Percentiles rank a stretch among this genome's conserved stretches.
Conservation (phyloP, 208 protist species). For the Trypanosoma caninum region DNA sequence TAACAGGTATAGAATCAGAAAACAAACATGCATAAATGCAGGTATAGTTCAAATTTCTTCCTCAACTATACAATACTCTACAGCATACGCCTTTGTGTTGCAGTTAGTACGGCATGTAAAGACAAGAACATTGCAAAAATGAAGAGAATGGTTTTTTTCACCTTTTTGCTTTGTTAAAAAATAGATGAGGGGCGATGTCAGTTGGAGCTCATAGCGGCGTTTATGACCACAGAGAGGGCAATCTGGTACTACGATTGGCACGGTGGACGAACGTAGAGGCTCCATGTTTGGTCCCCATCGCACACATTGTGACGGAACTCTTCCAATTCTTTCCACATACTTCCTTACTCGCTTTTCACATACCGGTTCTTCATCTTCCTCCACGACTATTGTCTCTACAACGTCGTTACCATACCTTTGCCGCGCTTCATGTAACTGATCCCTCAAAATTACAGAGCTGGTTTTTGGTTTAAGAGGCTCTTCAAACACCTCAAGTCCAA, state of each 20-base stretch:
- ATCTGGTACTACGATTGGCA: slow-evolving; percentile 32
- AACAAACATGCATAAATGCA: background rate
- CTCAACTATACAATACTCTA: slow-evolving; percentile 72
- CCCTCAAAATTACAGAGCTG: slow-evolving; percentile 23
- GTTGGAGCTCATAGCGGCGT: slow-evolving; percentile 77
- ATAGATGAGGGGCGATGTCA: slow-evolving; percentile 78
- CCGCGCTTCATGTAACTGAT: slow-evolving; percentile 49
- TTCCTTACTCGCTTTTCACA: slow-evolving; percentile 61
- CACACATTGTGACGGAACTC: slow-evolving; percentile 75
- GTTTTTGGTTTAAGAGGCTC: slow-evolving; percentile 46
- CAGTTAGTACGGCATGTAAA: slow-evolving; percentile 76
- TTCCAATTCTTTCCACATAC: slow-evolving; percentile 74
- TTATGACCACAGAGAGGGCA: slow-evolving; percentile 55
- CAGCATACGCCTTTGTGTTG: slow-evolving; percentile 43
- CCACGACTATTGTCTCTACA: slow-evolving; percentile 63
- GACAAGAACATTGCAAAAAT: slow-evolving; percentile 82
- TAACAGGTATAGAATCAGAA: too few relatives aligned
- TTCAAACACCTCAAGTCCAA: slow-evolving; percentile 66
- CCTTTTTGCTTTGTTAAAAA: slow-evolving; percentile 68
- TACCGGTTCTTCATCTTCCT: slow-evolving; percentile 70
- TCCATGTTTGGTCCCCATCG: slow-evolving; percentile 72
- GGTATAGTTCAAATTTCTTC: slow-evolving; percentile 57
- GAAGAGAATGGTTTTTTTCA: slow-evolving; percentile 49
- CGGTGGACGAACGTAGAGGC: slow-evolving; percentile 49
- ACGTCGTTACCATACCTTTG: slow-evolving; percentile 47